Evolutionary conservation across 306 rosid species (phyloP).

Genomic region (Cucumis melo): DNA sequence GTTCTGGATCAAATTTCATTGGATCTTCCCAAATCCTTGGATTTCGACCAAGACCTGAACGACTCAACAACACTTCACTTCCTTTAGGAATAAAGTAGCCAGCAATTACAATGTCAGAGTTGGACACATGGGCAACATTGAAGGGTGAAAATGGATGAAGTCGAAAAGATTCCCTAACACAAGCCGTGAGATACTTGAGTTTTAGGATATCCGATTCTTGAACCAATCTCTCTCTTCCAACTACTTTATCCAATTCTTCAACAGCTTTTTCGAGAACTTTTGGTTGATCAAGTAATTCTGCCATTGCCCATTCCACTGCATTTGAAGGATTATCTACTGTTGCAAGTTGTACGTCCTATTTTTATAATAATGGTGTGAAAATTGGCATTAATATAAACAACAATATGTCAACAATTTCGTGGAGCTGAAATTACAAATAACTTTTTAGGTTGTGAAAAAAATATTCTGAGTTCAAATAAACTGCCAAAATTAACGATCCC

Average conservation of each 20-base stretch:
- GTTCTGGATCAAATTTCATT: constrained; percentile 17
- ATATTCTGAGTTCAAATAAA: too few relatives aligned
- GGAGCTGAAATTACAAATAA: too few relatives aligned
- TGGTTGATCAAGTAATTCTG: constrained; percentile 30
- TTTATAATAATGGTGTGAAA: too few relatives aligned
- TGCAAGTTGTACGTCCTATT: constrained; percentile 20
- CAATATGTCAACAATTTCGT: too few relatives aligned
- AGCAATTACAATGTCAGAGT: constrained; percentile 6
- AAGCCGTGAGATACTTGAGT: constrained; percentile 28
- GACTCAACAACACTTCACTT: constrained; percentile 26
- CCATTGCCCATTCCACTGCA: constrained; percentile 27
- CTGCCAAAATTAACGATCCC: too few relatives aligned
- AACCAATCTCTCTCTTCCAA: constrained; percentile 17
- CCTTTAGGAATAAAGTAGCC: constrained; percentile 36
- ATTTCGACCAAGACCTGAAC: constrained; percentile 18
- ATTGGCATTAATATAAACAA: too few relatives aligned
- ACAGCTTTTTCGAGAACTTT: constrained; percentile 15
- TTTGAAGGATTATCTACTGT: constrained; percentile 27
- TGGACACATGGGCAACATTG: constrained; percentile 22
- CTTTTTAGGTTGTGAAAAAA: too few relatives aligned
- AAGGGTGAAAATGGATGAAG: constrained; percentile 33
- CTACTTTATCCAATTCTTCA: constrained; percentile 21
- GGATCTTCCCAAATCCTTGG: constrained; percentile 25
- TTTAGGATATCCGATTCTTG: constrained; percentile 30
- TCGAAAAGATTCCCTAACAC: constrained; percentile 28